Evolutionary conservation across 2,329 filamentous ascomycete species (phyloP), one percentile per base, ranked within the genome.

Genomic region (Fusarium scirpi): DNA sequence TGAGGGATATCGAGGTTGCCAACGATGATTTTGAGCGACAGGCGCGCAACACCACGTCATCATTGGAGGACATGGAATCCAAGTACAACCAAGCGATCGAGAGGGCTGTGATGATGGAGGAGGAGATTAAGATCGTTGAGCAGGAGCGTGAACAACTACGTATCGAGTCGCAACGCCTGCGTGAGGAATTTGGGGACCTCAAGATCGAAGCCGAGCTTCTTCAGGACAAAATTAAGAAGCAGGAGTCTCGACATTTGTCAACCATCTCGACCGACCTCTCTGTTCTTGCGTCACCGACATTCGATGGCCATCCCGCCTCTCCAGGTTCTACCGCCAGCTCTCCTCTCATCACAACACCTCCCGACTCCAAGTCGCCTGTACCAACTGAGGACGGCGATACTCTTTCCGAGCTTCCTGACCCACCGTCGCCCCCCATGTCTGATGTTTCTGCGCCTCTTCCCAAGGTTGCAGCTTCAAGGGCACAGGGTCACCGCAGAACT

Each of bases 11-110:
- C 74, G 96, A 99, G 82, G 96, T 99, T 58, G 94, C 93, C 79
- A 99, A 98, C 82, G 96, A 99, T 85, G 96, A 99, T 81, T 98
- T 95, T 78, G 96, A 99, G 84, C 91, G 94, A 72, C 95, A 98
- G 83, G 95, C 96, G 73, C 91, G 96, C 74, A 96, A 98, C 81
- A 98, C 95, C 29, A 94, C 94, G 38, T 98, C 94, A 46, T 98
- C 95, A 53, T 88, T 98, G 67, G 96, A 99, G 82, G 96, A 99
- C 78, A 86, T 99, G 80, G 96, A 99, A 82, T 95, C 92, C 68
- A 99, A 98, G 81, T 98, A 96, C 81, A 98, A 98, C 79, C 89
- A 97, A 60, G 90, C 94, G 7, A 97, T 99, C 74, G 96, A 99
- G 82, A 87, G 95, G 57, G 90, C 88, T 12, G 96, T 99, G 27